Evolutionary conservation across 2,329 filamentous ascomycete genomes (phyloP).

Genomic region (Monascus ruber): DNA sequence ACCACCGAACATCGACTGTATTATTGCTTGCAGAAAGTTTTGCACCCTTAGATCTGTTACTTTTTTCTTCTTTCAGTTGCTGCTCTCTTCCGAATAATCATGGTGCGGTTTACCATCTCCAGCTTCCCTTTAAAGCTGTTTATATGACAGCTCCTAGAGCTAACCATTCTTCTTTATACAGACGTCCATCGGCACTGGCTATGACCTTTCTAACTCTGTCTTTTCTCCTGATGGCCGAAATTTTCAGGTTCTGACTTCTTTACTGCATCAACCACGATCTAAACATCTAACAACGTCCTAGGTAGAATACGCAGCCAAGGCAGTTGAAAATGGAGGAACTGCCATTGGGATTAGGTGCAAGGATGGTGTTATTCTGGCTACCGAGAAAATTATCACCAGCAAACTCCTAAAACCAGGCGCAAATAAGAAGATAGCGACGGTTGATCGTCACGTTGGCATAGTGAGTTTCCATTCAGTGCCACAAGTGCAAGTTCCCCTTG

Average conservation of each 20-base stretch:
- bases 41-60: no score
- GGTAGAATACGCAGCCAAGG: constrained; percentile 95
- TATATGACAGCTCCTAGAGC: constrained; percentile 15
- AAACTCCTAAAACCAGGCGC: constrained; percentile 90
- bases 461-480: constrained; percentile 44
- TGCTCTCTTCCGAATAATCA: constrained; percentile 3
- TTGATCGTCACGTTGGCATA: constrained; percentile 87
- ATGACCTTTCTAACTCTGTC: constrained; percentile 98
- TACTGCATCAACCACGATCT: not conserved
- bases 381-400: constrained; percentile 92
- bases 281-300: constrained; percentile 19
- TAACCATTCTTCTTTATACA: constrained; percentile 26
- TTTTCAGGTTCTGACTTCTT: constrained; percentile 59
- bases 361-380: constrained; percentile 88
- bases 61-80: no score
- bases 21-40: no score
- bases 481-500: not conserved
- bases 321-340: constrained; percentile 89
- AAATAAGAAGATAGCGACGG: constrained; percentile 93
- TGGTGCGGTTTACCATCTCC: constrained; percentile 6
- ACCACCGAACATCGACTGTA: no score
- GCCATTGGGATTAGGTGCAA: constrained; percentile 94
- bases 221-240: constrained; percentile 98
- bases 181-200: constrained; percentile 99
- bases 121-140: constrained; percentile 1